phyloP scores from a whole-genome alignment of 306 rosid genomes.

The Adenanthera pavonina region DNA sequence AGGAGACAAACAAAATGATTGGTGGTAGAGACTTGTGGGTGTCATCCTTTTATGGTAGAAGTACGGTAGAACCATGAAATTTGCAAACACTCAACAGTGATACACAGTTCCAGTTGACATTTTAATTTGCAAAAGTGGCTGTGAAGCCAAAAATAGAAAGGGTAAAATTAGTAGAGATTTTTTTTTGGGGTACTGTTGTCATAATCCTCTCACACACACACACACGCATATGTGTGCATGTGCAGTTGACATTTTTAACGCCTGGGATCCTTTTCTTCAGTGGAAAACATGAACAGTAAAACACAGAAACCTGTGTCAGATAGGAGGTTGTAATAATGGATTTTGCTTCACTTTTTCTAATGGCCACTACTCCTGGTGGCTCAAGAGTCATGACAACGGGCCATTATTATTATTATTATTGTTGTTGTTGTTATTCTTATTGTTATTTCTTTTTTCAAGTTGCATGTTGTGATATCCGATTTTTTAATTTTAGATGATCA shows the following conservation, averaged over 20 bases:
- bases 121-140: constrained; percentile 20
- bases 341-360: background rate
- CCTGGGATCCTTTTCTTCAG: background rate
- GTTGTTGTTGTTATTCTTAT: too few relatives aligned
- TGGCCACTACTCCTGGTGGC: background rate
- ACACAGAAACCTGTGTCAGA: background rate
- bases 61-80: background rate
- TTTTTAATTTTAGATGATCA: too few relatives aligned
- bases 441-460: background rate
- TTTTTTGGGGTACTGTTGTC: background rate
- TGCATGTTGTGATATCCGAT: background rate
- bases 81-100: background rate
- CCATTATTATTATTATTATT: background rate
- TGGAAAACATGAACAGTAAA: background rate
- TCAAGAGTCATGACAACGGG: background rate
- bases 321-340: background rate
- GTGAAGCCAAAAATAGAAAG: background rate
- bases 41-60: background rate
- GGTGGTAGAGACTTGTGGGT: constrained; percentile 9
- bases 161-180: background rate
- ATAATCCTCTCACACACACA: background rate
- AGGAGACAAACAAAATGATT: constrained; percentile 15
- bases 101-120: constrained; percentile 22
- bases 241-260: background rate
- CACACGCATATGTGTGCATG: too few relatives aligned